Base-by-base conservation (phyloP, 2,329 filamentous ascomycete genomes). In the Helminthosporium solani region DNA sequence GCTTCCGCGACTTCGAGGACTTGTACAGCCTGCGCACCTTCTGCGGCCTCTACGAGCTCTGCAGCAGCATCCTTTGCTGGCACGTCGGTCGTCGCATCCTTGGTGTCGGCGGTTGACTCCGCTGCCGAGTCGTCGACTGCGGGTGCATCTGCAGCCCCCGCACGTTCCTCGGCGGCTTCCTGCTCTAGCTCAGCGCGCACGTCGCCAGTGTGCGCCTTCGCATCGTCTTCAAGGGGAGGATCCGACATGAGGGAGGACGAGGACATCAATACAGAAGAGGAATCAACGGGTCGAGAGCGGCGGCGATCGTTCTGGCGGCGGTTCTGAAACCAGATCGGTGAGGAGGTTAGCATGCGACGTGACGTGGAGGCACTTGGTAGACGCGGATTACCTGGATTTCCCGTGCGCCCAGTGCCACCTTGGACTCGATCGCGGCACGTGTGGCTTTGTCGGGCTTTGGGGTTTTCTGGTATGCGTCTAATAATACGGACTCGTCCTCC, bases 241-340 rank as follows among this genome's bases (percentile, higher is more conserved):
- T 68, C 66, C 16, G 65, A 69, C 64, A 68, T 65, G 52, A 49
- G 62, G 30, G 65, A 67, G 8, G 65, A 69, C 23, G 64, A 67
- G 27, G 64, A 70, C 64, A 69, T 64, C 7, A 67, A 51, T 21
- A 56, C 59, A 5, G 66, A 68, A 19, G 67, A 62, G 18, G 56
- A 51, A 18, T 69, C 64, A 30, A 95, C 78, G 37, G 91, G 90
- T 58, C 88, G 86, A 44, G 89, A 90, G 75, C 92, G 95, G 57
- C 92, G 83, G 60, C 92, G 83, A 68, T 95, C 89, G 71, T 95
- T 96, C 70, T 97, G 92, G 56, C 92, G 82, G 64, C 90, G 84
- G 65, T 96, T 96, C 66, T 96, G 92, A 73, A 96, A 96, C 92
- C 92, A 97, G 60, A 96, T 96, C 92, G 96, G 57, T 34, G 30